Evolutionary conservation across 139 green algal species (phyloP).

Genomic region (Zygnema circumcarinatum): DNA sequence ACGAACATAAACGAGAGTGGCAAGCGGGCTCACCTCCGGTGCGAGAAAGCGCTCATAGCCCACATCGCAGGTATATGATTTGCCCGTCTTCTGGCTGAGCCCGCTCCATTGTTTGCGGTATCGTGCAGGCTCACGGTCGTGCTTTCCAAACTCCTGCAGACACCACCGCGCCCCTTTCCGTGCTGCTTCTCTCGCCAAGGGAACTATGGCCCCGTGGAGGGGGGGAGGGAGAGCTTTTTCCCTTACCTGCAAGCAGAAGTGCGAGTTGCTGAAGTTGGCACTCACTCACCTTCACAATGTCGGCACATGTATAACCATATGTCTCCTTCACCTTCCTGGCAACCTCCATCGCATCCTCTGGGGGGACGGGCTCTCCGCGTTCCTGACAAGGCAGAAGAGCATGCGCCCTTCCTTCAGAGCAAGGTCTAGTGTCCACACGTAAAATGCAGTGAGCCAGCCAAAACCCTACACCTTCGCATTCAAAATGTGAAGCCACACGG

Average conservation of each 20-base stretch:
- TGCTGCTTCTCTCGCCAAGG: too few relatives aligned
- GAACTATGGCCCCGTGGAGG: too few relatives aligned
- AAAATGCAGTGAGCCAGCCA: not conserved
- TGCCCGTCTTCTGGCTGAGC: conserved; percentile 52
- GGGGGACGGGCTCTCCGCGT: conserved; percentile 70
- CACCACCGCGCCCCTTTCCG: too few relatives aligned
- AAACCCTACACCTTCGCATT: conserved; percentile 8
- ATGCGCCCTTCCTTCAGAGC: not conserved
- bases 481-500: too few relatives aligned
- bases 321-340: conserved; percentile 76
- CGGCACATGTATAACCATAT: conserved; percentile 74
- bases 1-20: too few relatives aligned
- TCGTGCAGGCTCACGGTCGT: conserved; percentile 70
- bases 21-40: conserved; percentile 69
- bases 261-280: too few relatives aligned
- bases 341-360: conserved; percentile 71
- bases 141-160: conserved; percentile 72
- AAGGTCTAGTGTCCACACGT: not conserved
- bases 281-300: conserved; percentile 66
- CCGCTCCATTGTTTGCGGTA: conserved; percentile 64
- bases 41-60: conserved; percentile 78
- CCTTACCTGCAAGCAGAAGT: too few relatives aligned
- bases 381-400: conserved; percentile 55
- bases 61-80: conserved; percentile 63
- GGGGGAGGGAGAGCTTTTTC: too few relatives aligned